Percentiles rank a stretch among this genome's conserved stretches.
Evolutionary conservation across 2,329 filamentous ascomycete genomes (phyloP).

Genomic region (Chaetothyriales sp.): DNA sequence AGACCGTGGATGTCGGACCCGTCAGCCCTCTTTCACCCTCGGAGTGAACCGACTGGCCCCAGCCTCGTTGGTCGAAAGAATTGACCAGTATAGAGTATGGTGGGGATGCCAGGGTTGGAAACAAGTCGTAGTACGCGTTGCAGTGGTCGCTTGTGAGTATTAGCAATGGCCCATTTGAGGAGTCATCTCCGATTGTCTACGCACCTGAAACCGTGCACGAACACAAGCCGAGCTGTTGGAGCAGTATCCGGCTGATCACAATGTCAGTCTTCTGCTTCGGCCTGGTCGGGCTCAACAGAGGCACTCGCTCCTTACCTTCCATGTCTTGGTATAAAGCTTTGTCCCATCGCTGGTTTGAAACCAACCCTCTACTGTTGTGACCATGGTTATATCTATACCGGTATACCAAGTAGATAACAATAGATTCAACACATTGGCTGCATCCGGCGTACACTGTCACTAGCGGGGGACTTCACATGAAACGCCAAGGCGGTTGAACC

Average conservation of each 20-base stretch:
- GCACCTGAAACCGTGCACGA: slow-evolving; percentile 63
- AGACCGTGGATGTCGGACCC: slow-evolving; percentile 56
- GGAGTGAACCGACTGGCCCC: slow-evolving; percentile 57
- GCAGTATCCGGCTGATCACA: slow-evolving; percentile 19
- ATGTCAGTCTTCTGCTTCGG: neutral
- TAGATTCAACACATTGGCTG: neutral
- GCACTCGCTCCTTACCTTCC: slow-evolving; percentile 33
- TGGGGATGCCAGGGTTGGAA: slow-evolving; percentile 48
- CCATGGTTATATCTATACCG: slow-evolving; percentile 15
- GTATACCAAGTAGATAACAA: neutral
- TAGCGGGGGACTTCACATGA: neutral
- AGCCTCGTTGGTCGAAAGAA: slow-evolving; percentile 73
- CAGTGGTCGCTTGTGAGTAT: slow-evolving; percentile 21
- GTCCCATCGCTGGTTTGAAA: slow-evolving; percentile 37
- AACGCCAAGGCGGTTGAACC: neutral
- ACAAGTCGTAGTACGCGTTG: slow-evolving; percentile 61
- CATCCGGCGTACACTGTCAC: too few relatives aligned
- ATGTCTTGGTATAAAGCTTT: slow-evolving; percentile 47
- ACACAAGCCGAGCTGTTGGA: slow-evolving; percentile 55
- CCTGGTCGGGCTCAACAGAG: neutral
- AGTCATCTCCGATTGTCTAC: too few relatives aligned
- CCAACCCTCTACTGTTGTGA: slow-evolving; percentile 36
- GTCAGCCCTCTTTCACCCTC: slow-evolving; percentile 45
- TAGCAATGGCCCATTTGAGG: neutral
- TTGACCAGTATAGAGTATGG: slow-evolving; percentile 56